These are phyloP conservation scores for Oenanthe javanica DNA, from an alignment of 140 eudicot species.

Conservation along the genomic window DNA sequence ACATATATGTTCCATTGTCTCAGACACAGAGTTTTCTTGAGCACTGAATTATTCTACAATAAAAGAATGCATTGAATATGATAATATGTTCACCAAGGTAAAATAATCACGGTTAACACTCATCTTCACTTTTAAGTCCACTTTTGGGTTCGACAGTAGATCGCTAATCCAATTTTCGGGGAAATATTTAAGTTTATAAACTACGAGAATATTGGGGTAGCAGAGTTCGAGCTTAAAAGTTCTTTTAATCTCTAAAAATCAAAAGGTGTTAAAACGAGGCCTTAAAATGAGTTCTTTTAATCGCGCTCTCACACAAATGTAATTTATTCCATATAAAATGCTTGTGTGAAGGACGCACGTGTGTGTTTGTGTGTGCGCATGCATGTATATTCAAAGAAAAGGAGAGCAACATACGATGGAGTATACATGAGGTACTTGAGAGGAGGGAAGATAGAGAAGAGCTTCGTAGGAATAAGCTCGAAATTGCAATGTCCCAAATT, in stretches of 20 bases:
- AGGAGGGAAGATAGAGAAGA: constrained; percentile 62
- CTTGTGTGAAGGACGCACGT: no score
- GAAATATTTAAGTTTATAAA: no score
- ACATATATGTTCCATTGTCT: neutral
- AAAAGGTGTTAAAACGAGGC: no score
- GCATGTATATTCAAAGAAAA: neutral
- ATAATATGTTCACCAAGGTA: neutral
- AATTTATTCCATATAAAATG: no score
- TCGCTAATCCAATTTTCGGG: no score
- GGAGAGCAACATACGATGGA: constrained; percentile 50
- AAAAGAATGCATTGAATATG: neutral
- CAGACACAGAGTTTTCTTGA: neutral
- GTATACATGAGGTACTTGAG: constrained; percentile 72
- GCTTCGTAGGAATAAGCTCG: constrained; percentile 44
- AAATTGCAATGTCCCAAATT: constrained; percentile 76
- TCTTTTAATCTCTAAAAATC: no score
- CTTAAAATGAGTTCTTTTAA: no score
- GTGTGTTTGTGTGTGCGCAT: neutral
- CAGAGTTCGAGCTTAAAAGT: no score
- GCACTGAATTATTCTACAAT: neutral
- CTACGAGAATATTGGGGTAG: no score
- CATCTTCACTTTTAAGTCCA: neutral
- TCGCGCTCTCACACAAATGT: no score
- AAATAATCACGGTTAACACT: neutral
- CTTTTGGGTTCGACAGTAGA: no score